phyloP scores from a whole-genome alignment of 192 early-diverging fungal species.

The Coemansia sp. region DNA sequence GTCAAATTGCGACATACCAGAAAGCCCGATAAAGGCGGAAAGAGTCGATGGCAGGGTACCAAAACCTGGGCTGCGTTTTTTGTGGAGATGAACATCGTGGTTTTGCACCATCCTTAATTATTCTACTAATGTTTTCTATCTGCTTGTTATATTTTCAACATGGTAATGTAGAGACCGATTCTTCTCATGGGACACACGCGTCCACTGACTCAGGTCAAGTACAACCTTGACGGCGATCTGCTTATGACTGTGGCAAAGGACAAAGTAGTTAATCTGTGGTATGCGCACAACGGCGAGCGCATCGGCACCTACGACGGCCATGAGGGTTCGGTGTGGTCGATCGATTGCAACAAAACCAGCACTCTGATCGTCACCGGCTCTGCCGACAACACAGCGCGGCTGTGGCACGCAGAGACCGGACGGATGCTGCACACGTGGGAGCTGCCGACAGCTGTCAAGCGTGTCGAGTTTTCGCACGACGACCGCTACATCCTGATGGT shows the following conservation, averaged over 20 bases:
- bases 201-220: constrained; percentile 96
- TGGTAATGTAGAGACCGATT: constrained; percentile 66
- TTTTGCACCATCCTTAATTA: too few species aligned
- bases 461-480: constrained; percentile 89
- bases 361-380: constrained; percentile 84
- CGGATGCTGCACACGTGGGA: constrained; percentile 90
- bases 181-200: constrained; percentile 95
- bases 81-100: too few species aligned
- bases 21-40: too few species aligned
- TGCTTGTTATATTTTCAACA: too few species aligned
- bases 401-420: constrained; percentile 94
- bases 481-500: constrained; percentile 85
- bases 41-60: too few species aligned
- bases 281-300: constrained; percentile 96
- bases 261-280: constrained; percentile 93
- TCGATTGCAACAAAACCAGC: constrained; percentile 85
- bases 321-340: constrained; percentile 90
- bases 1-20: too few species aligned
- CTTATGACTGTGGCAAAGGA: constrained; percentile 96
- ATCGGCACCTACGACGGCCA: constrained; percentile 94
- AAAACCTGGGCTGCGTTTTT: too few species aligned
- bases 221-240: constrained; percentile 97
- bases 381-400: constrained; percentile 86
- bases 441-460: constrained; percentile 85
- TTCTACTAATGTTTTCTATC: too few species aligned